A percentile compares a stretch with the other conserved stretches of the same genome.
Evolutionary conservation across 495 filamentous ascomycete species (phyloP).

Genomic region (Penicillium antarcticum): DNA sequence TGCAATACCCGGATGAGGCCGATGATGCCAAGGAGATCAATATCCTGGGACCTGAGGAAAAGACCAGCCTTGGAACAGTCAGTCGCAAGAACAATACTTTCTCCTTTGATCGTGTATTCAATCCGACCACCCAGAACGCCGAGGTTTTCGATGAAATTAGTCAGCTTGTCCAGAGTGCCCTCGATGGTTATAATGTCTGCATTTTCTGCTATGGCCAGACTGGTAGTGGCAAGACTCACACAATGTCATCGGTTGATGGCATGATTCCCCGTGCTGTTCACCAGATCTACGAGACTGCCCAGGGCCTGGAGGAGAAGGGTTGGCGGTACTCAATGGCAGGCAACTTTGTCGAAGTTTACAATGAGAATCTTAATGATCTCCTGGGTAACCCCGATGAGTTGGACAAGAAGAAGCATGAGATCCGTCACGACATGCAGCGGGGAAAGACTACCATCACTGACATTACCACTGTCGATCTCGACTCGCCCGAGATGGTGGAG

Average conservation of each 20-base stretch:
- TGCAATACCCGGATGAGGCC: conserved; percentile 71
- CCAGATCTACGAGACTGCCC: conserved; percentile 88
- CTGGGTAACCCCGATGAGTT: conserved; percentile 73
- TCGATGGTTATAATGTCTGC: conserved; percentile 98
- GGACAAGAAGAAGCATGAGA: conserved; percentile 87
- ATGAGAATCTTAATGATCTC: conserved; percentile 92
- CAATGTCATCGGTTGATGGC: conserved; percentile 89
- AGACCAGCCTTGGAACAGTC: conserved; percentile 72
- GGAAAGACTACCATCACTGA: conserved; percentile 84
- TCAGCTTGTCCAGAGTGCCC: conserved; percentile 91
- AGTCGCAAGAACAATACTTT: conserved; percentile 77
- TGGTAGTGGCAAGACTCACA: conserved; percentile 92
- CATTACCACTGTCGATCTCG: conserved; percentile 72
- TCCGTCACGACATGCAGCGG: conserved; percentile 76
- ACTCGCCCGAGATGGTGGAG: conserved; percentile 74
- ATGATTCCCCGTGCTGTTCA: conserved; percentile 94
- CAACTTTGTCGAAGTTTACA: conserved; percentile 98
- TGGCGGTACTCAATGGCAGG: conserved; percentile 95
- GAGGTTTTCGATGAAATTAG: conserved; percentile 97
- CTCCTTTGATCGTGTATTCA: conserved; percentile 92
- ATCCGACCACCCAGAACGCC: conserved; percentile 68
- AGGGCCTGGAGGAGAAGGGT: conserved; percentile 78
- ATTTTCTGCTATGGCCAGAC: conserved; percentile 99
- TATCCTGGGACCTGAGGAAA: conserved; percentile 78
- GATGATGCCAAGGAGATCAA: conserved; percentile 83